A percentile compares a stretch with the other conserved stretches of the same genome.
phyloP scores from a whole-genome alignment of 768 basidiomycete species.

The Pholiota molesta region DNA sequence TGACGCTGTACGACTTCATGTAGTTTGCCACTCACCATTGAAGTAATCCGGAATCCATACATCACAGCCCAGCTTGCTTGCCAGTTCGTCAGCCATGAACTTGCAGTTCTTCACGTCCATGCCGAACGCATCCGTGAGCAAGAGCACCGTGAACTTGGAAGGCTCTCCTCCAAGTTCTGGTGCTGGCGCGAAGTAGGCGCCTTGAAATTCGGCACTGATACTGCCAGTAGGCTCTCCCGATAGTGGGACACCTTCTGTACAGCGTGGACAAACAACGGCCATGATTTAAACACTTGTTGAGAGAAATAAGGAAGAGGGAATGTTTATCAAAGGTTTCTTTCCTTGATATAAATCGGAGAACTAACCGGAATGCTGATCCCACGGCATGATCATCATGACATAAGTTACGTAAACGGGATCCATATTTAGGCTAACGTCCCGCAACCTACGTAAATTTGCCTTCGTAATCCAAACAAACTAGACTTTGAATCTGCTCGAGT shows the following conservation, averaged over 20 bases:
- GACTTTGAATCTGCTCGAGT: too few species aligned
- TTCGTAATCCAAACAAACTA: too few species aligned
- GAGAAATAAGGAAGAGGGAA: background rate
- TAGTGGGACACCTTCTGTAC: conserved; percentile 44
- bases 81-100: conserved; percentile 58
- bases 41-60: conserved; percentile 70
- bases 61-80: conserved; percentile 52
- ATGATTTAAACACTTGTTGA: background rate
- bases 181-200: conserved; percentile 43
- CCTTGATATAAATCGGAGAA: too few species aligned
- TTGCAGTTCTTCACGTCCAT: conserved; percentile 54
- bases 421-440: too few species aligned
- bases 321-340: too few species aligned
- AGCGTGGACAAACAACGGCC: conserved; percentile 32
- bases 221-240: conserved; percentile 49
- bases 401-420: too few species aligned
- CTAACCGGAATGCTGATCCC: too few species aligned
- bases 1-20: background rate
- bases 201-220: conserved; percentile 36
- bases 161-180: conserved; percentile 22
- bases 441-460: too few species aligned
- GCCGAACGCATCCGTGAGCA: conserved; percentile 62
- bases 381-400: too few species aligned
- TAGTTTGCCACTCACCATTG: conserved; percentile 38
- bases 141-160: conserved; percentile 45